Percentiles rank a stretch among this genome's conserved stretches.
These are phyloP conservation scores for Fusarium zealandicum DNA, from an alignment of 2,329 filamentous ascomycete species.

Conservation along the genomic window DNA sequence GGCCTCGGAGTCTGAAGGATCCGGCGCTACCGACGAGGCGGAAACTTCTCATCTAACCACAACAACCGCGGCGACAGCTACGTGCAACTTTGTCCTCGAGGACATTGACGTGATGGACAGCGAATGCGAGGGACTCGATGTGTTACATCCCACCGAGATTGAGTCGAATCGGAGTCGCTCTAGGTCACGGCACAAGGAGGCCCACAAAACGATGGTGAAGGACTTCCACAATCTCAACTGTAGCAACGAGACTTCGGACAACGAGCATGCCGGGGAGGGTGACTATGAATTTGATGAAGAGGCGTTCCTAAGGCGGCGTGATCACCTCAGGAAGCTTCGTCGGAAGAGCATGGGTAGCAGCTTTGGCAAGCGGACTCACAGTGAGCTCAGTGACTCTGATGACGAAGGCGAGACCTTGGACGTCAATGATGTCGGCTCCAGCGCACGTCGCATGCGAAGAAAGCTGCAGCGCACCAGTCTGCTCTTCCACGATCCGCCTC, in stretches of 20 bases:
- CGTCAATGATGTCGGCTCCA: conserved; percentile 53
- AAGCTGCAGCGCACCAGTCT: conserved; percentile 56
- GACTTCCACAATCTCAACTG: conserved; percentile 56
- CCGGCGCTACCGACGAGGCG: conserved; percentile 35
- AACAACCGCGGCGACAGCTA: conserved; percentile 26
- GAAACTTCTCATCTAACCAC: conserved; percentile 33
- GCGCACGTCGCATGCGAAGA: conserved; percentile 57
- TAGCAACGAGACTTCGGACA: conserved; percentile 49
- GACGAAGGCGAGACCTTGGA: conserved; percentile 51
- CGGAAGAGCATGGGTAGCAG: conserved; percentile 61
- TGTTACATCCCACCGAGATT: conserved; percentile 55
- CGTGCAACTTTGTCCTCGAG: conserved; percentile 52
- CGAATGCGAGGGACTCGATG: conserved; percentile 52
- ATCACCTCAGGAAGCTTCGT: conserved; percentile 53
- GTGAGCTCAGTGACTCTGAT: conserved; percentile 61
- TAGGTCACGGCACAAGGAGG: conserved; percentile 47
- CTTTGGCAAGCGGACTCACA: conserved; percentile 62
- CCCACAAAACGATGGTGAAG: conserved; percentile 54
- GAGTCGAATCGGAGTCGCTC: conserved; percentile 56
- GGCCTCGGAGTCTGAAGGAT: conserved; percentile 35
- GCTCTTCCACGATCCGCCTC: conserved; percentile 59
- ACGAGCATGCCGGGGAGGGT: conserved; percentile 47
- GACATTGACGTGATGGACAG: conserved; percentile 57
- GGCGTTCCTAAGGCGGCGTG: conserved; percentile 51
- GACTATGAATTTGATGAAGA: conserved; percentile 50